phyloP scores from a whole-genome alignment of 1,284 basidiomycete genomes.

The Ustilago hordei region DNA sequence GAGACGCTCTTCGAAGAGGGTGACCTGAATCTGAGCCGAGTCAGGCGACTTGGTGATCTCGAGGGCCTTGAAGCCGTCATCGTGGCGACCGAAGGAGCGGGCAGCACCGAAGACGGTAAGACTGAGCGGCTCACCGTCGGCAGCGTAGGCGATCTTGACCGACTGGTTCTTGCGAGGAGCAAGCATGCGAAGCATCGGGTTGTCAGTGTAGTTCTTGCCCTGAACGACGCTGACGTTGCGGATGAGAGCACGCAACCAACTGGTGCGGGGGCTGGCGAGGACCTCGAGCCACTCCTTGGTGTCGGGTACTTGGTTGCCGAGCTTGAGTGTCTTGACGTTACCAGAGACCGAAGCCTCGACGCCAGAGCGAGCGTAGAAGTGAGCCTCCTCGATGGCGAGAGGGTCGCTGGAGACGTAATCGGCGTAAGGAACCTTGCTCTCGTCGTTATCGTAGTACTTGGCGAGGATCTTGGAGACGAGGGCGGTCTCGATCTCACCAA shows the following conservation, averaged over 20 bases:
- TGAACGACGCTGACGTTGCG: conserved; percentile 78
- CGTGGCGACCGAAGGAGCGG: conserved; percentile 82
- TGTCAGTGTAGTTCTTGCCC: conserved; percentile 78
- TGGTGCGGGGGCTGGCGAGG: conserved; percentile 82
- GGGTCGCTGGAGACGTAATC: conserved; percentile 83
- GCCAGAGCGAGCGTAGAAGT: conserved; percentile 68
- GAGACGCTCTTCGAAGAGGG: conserved; percentile 85
- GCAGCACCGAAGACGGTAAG: conserved; percentile 81
- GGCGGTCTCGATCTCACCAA: conserved; percentile 84
- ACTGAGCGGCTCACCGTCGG: conserved; percentile 72
- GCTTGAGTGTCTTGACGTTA: conserved; percentile 52
- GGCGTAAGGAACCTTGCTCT: conserved; percentile 80
- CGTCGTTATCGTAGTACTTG: conserved; percentile 83
- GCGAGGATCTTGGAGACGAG: conserved; percentile 86
- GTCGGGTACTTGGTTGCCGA: conserved; percentile 48
- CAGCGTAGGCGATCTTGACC: conserved; percentile 75
- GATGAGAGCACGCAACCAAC: conserved; percentile 88
- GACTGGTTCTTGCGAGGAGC: conserved; percentile 84
- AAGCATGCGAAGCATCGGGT: conserved; percentile 88
- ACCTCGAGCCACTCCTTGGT: conserved; percentile 82
- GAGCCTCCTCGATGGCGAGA: conserved; percentile 70
- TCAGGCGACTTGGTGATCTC: conserved; percentile 71
- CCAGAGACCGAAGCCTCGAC: conserved; percentile 75
- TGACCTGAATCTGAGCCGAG: conserved; percentile 76
- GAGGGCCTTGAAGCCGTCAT: conserved; percentile 83